Evolutionary conservation across 1,139 yeast species (phyloP), one percentile per base, ranked within the genome.

Genomic region (Protomyces pachydermus): DNA sequence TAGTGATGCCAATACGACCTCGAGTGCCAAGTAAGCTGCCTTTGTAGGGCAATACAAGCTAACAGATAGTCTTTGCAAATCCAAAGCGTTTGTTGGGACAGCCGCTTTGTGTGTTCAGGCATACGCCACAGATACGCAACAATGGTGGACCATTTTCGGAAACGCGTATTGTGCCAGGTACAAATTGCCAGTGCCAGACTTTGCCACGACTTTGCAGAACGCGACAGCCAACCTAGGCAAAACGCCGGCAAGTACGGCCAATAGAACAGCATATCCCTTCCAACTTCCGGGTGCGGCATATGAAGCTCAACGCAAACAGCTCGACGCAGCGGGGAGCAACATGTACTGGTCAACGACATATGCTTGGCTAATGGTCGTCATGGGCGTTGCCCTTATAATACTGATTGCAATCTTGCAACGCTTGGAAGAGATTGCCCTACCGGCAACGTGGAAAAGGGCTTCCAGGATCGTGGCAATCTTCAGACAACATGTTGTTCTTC

Each of bases 401-500:
- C 23, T 28, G 23, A 48, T 48, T 16, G 60, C 38, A n/a, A 23
- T 45, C 4, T 20, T 45, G 23, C 60, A 48, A n/a, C 14, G 25
- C 23, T 16, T 55, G 9, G 39, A 55, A 37, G 48, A 18, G 12
- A 25, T 32, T 28, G 18, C 5, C 3, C 10, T 16, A 3, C 39
- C 32, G 14, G 16, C 12, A 9, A 35, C 6, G 9, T 55, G 52
- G 28, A 14, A n/a, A 12, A 3, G 20, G 14, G 25, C 55, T 23
- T 10, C 32, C 25, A 32, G 16, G 28, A 3, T 16, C 14, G 12
- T 20, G 5, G 37, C 34, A n/a, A 18, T 39, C 18, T 45, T 55
- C 63, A 57, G 61, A 34, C 60, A 65, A 54, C 32, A 48, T 37
- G 12, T 67, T 37, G 52, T 61, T 18, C 50, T 65, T n/a, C 69